Evolutionary conservation across 106 monocot genomes (phyloP), one percentile per base, ranked within the genome.

Genomic region (Dioscorea alata): DNA sequence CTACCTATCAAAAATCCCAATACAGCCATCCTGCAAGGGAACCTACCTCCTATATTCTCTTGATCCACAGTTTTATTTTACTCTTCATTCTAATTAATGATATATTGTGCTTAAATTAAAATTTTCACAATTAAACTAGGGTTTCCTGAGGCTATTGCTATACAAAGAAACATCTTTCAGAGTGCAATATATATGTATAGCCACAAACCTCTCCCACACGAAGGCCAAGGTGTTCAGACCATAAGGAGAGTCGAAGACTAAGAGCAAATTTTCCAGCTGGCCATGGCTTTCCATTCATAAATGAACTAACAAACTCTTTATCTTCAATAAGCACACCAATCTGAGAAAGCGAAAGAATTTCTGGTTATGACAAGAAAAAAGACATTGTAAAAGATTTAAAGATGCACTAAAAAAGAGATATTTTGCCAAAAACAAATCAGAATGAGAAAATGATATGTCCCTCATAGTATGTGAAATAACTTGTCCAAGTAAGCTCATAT

Each of bases 241-340:
- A 99, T 17, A 99, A 67, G 52, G 93, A 99, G 33, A 99, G 81
- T 6, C 99, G 93, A 50, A 99, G 84, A 63, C 92, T 99, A 59
- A 90, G 81, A 66, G 93, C 74, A 81, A 90, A 99, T 49, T 88
- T 90, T 68, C 99, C 99, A 75, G 99, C 99, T 77, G 76, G 80
- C 93, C 99, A 99, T 77, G 82, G 81, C 69, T 71, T 88, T 66
- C 83, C 99, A 76, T 87, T 82, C 99, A 99, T 99, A 58, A 52
- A 67, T 61, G 99, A 93, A 66, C 18, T 50, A 65, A 93, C 75
- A 80, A 93, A 82, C 52, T 85, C 84, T 76, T 87, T 99, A 80
- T 99, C 99, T 81, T 99, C 99, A 69, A 99, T 85, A 58, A 99
- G 50, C n/a, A 99, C 72, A 75, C 93, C 99, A 79, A 99, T 93